Percentiles rank a stretch among this genome's conserved stretches.
Conservation (phyloP, 2,329 filamentous ascomycete species). For the Periglandula ipomoeae region DNA sequence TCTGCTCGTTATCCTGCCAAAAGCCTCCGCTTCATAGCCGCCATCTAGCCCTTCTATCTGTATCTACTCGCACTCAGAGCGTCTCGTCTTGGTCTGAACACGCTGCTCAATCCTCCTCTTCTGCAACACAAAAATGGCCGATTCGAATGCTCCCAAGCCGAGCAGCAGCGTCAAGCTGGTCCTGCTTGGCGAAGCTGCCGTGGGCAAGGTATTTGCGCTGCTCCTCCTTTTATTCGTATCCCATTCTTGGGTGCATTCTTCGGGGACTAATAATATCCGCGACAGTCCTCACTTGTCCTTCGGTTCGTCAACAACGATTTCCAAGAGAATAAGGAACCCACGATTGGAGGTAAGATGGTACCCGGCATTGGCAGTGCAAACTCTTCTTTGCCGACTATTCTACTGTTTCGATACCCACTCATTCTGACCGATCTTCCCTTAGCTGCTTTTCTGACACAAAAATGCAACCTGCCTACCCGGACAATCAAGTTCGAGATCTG, state of each 20-base stretch:
- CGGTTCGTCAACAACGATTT: conserved; percentile 99
- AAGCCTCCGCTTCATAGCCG: background rate
- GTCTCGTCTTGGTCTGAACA: background rate
- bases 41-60: background rate
- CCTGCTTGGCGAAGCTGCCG: conserved; percentile 90
- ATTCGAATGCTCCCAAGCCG: conserved; percentile 69
- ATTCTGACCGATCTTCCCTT: conserved; percentile 5
- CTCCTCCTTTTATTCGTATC: background rate
- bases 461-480: conserved; percentile 88
- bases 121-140: conserved; percentile 24
- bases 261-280: conserved; percentile 16
- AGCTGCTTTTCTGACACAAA: conserved; percentile 98
- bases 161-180: conserved; percentile 99
- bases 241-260: too few relatives aligned
- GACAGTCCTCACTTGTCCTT: conserved; percentile 86
- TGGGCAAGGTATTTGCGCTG: conserved; percentile 72
- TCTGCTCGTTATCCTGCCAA: background rate
- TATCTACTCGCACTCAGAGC: background rate
- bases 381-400: background rate
- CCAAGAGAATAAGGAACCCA: conserved; percentile 99
- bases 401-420: background rate
- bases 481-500: conserved; percentile 95
- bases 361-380: conserved; percentile 5
- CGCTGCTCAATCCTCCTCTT: background rate
- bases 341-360: conserved; percentile 73